These are phyloP conservation scores for Leavenworthia alabamica DNA, from an alignment of 345 rosid genomes.

Conservation along the genomic window DNA sequence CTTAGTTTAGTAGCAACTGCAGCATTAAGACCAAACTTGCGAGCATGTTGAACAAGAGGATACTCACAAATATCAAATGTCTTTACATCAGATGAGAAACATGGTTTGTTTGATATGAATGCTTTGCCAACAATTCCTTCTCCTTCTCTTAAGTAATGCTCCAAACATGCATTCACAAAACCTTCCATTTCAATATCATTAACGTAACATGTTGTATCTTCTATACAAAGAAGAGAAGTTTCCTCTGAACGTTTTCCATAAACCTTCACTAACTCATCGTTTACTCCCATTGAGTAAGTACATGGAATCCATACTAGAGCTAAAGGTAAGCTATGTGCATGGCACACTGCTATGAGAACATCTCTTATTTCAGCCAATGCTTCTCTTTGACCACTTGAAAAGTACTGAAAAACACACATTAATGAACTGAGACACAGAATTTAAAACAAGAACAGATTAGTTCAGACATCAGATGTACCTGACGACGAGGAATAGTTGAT, in stretches of 20 bases:
- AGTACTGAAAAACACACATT: conserved; percentile 50
- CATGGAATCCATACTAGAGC: conserved; percentile 94
- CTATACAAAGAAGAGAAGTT: conserved; percentile 54
- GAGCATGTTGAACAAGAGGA: conserved; percentile 91
- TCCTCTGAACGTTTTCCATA: conserved; percentile 35
- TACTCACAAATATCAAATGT: conserved; percentile 58
- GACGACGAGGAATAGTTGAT: conserved; percentile 43
- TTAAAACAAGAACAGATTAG: too few relatives aligned
- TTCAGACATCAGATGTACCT: too few relatives aligned
- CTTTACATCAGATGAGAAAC: conserved; percentile 72
- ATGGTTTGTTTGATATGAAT: conserved; percentile 67
- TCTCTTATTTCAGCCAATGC: conserved; percentile 78
- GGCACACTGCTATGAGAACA: conserved; percentile 81
- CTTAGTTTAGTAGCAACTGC: conserved; percentile 86
- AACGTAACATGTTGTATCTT: conserved; percentile 69
- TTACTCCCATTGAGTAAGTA: background rate
- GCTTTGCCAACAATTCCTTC: conserved; percentile 94
- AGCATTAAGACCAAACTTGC: conserved; percentile 73
- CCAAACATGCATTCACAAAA: conserved; percentile 71
- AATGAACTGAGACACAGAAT: too few relatives aligned
- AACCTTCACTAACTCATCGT: conserved; percentile 38
- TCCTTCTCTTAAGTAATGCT: conserved; percentile 68
- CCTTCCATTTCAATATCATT: conserved; percentile 66
- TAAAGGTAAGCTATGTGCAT: conserved; percentile 78
- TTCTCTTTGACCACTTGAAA: conserved; percentile 61